Evolutionary conservation across 305 asterid genomes (phyloP).

Genomic region (Nicotiana rustica): DNA sequence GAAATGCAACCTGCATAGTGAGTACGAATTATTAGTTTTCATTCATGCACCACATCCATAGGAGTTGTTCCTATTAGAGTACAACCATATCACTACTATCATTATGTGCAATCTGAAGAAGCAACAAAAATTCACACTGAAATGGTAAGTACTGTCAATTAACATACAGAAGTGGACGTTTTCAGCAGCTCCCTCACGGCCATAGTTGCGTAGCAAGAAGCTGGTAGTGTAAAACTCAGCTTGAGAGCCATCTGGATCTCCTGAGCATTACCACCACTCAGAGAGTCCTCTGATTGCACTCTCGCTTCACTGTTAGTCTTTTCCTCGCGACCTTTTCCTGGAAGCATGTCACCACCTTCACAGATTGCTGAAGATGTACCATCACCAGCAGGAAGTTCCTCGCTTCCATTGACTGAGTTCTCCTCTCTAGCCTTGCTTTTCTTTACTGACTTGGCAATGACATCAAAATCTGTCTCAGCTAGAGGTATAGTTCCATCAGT

Average conservation of each 20-base stretch:
- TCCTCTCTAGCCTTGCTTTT: conserved; percentile 41
- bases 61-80: not conserved
- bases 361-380: conserved; percentile 40
- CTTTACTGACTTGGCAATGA: conserved; percentile 55
- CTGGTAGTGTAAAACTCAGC: conserved; percentile 84
- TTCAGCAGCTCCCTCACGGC: conserved; percentile 94
- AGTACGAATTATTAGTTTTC: conserved; percentile 5
- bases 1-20: conserved; percentile 76
- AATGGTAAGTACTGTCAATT: conserved; percentile 7
- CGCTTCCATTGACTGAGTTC: conserved; percentile 39
- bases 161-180: conserved; percentile 88
- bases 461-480: conserved; percentile 84
- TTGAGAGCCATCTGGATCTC: conserved; percentile 74
- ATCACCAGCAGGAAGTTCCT: conserved; percentile 38
- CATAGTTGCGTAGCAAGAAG: conserved; percentile 98
- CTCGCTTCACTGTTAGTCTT: conserved; percentile 42
- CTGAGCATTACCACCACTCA: conserved; percentile 44
- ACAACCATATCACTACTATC: not conserved
- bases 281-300: conserved; percentile 44
- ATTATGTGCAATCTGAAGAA: conserved; percentile 2
- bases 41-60: conserved; percentile 17
- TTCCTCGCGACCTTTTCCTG: conserved; percentile 41
- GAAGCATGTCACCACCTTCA: conserved; percentile 39
- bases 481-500: conserved; percentile 70
- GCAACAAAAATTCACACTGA: not conserved